Conservation (phyloP, 495 filamentous ascomycete species). For the Penicillium fimorum region DNA sequence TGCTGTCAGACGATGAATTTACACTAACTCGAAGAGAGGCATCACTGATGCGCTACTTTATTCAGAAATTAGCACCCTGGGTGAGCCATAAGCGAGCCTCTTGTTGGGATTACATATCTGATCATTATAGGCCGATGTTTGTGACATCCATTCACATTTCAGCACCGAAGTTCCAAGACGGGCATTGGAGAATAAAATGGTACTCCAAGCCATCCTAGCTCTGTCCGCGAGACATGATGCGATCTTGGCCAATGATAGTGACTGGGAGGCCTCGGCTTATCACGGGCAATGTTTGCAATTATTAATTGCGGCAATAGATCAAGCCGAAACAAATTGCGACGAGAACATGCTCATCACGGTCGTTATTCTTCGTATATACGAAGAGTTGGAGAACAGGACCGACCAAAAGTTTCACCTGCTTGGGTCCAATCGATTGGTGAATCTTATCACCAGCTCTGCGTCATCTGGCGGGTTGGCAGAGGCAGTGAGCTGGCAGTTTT, state of each 20-base stretch:
- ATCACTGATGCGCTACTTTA: constrained; percentile 34
- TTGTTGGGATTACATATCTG: neutral
- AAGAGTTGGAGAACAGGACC: constrained; percentile 34
- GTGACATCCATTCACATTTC: constrained; percentile 37
- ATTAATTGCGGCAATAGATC: constrained; percentile 32
- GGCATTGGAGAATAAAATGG: constrained; percentile 35
- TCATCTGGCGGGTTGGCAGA: constrained; percentile 41
- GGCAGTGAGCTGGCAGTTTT: constrained; percentile 42
- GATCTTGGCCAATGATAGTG: constrained; percentile 29
- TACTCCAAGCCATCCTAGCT: constrained; percentile 35
- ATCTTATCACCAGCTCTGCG: constrained; percentile 36
- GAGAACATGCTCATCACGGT: constrained; percentile 39
- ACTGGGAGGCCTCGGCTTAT: constrained; percentile 41
- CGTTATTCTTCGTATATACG: constrained; percentile 39
- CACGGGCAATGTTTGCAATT: constrained; percentile 39
- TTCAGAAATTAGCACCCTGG: constrained; percentile 36
- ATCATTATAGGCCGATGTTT: constrained; percentile 33
- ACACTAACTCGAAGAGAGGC: constrained; percentile 34
- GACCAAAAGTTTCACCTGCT: constrained; percentile 40
- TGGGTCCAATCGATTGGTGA: constrained; percentile 39
- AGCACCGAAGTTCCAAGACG: constrained; percentile 35
- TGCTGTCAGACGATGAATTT: constrained; percentile 1
- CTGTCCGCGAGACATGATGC: constrained; percentile 38
- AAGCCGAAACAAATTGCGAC: constrained; percentile 30
- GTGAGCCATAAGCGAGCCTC: constrained; percentile 17